A percentile compares a stretch with the other conserved stretches of the same genome.
Evolutionary conservation across 2,329 filamentous ascomycete genomes (phyloP).

Genomic region (Monilinia fructicola): DNA sequence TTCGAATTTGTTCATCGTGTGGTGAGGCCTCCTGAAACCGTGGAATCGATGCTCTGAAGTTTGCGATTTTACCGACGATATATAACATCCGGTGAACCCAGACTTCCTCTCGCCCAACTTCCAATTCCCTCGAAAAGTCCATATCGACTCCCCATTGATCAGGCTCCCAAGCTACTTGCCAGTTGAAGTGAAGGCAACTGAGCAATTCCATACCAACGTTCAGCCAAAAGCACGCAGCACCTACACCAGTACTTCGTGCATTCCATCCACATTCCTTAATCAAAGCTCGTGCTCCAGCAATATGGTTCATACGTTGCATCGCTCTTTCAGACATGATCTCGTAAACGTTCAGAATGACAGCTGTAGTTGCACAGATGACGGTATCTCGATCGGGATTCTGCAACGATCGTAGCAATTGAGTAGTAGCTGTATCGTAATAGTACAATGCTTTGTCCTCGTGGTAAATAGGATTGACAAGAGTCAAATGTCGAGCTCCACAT

Average conservation of each 20-base stretch:
- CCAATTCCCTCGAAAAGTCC: conserved; percentile 60
- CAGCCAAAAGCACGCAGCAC: conserved; percentile 89
- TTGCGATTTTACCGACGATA: conserved; percentile 81
- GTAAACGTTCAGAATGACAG: conserved; percentile 87
- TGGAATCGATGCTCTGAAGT: conserved; percentile 73
- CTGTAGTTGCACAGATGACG: conserved; percentile 80
- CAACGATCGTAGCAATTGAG: conserved; percentile 70
- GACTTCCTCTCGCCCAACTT: conserved; percentile 68
- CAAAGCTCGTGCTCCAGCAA: conserved; percentile 77
- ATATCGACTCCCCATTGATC: conserved; percentile 87
- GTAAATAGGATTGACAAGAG: conserved; percentile 67
- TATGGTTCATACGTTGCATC: conserved; percentile 82
- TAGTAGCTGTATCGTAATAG: conserved; percentile 85
- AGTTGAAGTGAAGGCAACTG: conserved; percentile 82
- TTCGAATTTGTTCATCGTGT: conserved; percentile 61
- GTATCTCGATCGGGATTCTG: conserved; percentile 85
- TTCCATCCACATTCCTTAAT: conserved; percentile 92
- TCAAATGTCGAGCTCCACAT: conserved; percentile 81
- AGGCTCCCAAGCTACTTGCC: conserved; percentile 83
- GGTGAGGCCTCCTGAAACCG: conserved; percentile 58
- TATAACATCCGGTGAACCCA: conserved; percentile 91
- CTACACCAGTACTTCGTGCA: conserved; percentile 73
- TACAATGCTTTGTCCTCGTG: conserved; percentile 74
- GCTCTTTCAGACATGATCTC: conserved; percentile 86
- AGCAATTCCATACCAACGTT: conserved; percentile 91